Base-by-base conservation (phyloP, 768 basidiomycete genomes). In the Podaxis sp. region DNA sequence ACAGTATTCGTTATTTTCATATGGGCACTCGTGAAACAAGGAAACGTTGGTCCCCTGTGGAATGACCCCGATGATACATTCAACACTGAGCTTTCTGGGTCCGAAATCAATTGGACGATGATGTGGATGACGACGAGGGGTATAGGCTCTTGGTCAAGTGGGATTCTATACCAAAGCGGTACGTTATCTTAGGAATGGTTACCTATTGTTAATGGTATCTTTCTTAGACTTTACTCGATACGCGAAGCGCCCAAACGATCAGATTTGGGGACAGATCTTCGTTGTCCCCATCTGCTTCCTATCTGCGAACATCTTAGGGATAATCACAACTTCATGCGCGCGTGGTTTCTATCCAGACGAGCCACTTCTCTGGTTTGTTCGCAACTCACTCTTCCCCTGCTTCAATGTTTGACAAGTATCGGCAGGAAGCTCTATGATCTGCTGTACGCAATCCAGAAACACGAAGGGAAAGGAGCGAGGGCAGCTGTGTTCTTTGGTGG, bases 401-500 rank as follows among this genome's bases (percentile, higher is more conserved):
- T 4, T 13, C 11, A 22, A 11, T 25, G 12, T n/a, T 15, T 56
- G 9, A 41, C 17, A 4, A 15, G 19, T 46, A 4, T 7, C 9
- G 24, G 37, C 52, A 75, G 74, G 73, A 73, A 71, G 63, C 57
- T 75, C 2, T 73, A 72, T 55, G 74, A 74, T 55, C 60, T 75
- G 6, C 61, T 75, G 0, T 63, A 72, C 49, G 72, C 73, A 0
- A 72, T 74, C 29, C 74, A 75, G 46, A 67, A 38, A 50, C 69
- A 74, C 53, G 68, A 68, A 51, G 68, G 72, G 1, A 64, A 65
- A 24, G 69, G 65, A 13, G 74, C 74, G 0, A 60, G 74, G 22
- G 73, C 72, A 4, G 73, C 71, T 4, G 74, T 75, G 5, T 75
- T 75, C 57, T 74, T 75, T 43, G 72, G 70, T 11, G 68, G 70